Evolutionary conservation across 164 flowering plant species (phyloP).

Genomic region (Macadamia tetraphylla): DNA sequence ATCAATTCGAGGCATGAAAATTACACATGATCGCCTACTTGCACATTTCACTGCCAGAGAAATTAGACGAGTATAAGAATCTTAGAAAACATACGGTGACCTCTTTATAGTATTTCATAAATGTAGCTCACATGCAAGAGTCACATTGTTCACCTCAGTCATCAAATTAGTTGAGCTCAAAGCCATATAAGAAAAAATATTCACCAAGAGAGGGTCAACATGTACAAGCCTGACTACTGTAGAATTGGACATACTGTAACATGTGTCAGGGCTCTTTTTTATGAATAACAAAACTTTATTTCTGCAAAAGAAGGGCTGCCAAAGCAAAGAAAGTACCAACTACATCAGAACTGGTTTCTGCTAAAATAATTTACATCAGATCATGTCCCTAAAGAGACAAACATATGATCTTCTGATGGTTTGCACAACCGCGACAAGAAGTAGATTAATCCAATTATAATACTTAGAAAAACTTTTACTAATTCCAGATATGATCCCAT

Average conservation of each 20-base stretch:
- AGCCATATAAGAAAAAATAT: no score
- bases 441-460: no score
- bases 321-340: background rate
- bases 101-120: background rate
- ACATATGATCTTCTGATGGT: no score
- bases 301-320: background rate
- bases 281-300: no score
- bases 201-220: no score
- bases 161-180: background rate
- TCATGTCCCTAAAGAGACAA: background rate
- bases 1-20: conserved; percentile 91
- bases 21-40: conserved; percentile 40
- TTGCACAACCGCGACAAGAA: no score
- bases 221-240: no score
- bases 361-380: background rate
- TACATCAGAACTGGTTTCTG: no score
- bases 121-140: background rate
- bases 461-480: no score
- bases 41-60: conserved; percentile 67
- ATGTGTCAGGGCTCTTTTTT: no score
- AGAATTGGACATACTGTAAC: no score
- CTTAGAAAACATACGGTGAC: background rate
- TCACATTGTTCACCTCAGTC: no score
- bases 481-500: background rate
- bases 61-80: background rate